Conservation (phyloP, 164 flowering plant genomes). For the Kingdonia uniflora region DNA sequence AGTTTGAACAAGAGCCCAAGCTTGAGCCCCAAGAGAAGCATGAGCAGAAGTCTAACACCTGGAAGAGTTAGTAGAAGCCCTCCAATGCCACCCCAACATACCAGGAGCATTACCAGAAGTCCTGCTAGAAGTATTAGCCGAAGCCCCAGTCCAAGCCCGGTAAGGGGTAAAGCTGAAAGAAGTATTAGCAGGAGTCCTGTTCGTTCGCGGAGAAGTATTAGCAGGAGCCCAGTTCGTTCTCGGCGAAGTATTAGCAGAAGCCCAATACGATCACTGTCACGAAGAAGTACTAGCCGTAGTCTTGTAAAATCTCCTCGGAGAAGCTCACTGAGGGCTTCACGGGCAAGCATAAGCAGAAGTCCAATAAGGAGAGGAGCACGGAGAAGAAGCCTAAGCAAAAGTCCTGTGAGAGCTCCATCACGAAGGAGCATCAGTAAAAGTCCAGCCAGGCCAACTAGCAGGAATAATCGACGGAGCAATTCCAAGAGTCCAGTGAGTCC, state of each 20-base stretch:
- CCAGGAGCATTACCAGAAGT: conserved; percentile 42
- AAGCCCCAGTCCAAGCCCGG: conserved; percentile 44
- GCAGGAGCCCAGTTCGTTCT: conserved; percentile 40
- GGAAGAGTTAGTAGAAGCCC: conserved; percentile 33
- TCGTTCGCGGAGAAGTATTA: conserved; percentile 17
- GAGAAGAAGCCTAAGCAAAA: conserved; percentile 37
- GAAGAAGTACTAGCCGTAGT: conserved; percentile 38
- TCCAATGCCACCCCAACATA: conserved; percentile 16
- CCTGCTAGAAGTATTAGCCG: conserved; percentile 33
- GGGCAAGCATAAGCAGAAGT: conserved; percentile 35
- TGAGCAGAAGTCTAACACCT: conserved; percentile 38
- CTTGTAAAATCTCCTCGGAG: conserved; percentile 21
- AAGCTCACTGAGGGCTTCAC: conserved; percentile 27
- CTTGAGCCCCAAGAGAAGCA: conserved; percentile 29
- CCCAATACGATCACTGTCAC: conserved; percentile 21
- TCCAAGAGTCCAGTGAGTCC: conserved; percentile 57
- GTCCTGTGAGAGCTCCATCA: conserved; percentile 35
- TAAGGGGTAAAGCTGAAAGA: conserved; percentile 23
- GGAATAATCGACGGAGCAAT: conserved; percentile 51
- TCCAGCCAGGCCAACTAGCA: conserved; percentile 42
- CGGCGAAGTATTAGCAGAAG: conserved; percentile 34
- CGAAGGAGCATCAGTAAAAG: conserved; percentile 48
- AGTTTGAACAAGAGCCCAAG: conserved; percentile 54
- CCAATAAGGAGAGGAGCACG: conserved; percentile 16
- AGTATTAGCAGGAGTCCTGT: conserved; percentile 30